Evolutionary conservation across 2,329 filamentous ascomycete genomes (phyloP).

Genomic region (Exophiala viscosa): DNA sequence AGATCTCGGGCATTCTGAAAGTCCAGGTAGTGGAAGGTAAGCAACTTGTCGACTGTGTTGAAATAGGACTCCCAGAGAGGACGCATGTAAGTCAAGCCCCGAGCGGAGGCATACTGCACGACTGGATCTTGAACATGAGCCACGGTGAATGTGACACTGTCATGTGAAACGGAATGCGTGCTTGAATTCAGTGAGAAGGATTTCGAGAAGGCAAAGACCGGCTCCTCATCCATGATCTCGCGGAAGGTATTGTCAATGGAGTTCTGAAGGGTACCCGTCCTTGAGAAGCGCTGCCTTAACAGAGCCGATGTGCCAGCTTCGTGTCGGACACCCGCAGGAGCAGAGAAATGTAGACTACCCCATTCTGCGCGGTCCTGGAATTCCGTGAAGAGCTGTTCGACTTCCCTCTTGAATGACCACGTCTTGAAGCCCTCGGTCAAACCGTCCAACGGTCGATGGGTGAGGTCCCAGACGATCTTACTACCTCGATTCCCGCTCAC

Average conservation of each 20-base stretch:
- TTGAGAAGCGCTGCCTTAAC: slow-evolving; percentile 67
- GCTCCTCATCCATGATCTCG: slow-evolving; percentile 70
- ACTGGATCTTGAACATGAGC: slow-evolving; percentile 74
- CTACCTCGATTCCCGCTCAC: slow-evolving; percentile 70
- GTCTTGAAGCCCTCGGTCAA: slow-evolving; percentile 40
- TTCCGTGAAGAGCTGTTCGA: slow-evolving; percentile 69
- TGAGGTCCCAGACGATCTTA: slow-evolving; percentile 66
- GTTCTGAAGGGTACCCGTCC: slow-evolving; percentile 63
- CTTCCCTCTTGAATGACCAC: slow-evolving; percentile 42
- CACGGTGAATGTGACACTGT: slow-evolving; percentile 67
- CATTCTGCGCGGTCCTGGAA: slow-evolving; percentile 72
- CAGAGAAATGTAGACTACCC: slow-evolving; percentile 76
- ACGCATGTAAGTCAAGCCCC: slow-evolving; percentile 72
- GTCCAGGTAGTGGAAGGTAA: slow-evolving; percentile 73
- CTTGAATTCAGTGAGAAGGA: slow-evolving; percentile 53
- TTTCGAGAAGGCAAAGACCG: slow-evolving; percentile 75
- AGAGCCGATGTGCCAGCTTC: slow-evolving; percentile 66
- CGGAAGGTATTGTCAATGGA: slow-evolving; percentile 64
- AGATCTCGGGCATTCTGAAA: slow-evolving; percentile 61
- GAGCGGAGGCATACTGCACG: slow-evolving; percentile 71
- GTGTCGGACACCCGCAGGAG: slow-evolving; percentile 62
- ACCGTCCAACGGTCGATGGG: slow-evolving; percentile 41
- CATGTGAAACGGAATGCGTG: slow-evolving; percentile 27
- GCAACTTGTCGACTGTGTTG: slow-evolving; percentile 56
- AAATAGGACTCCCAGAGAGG: slow-evolving; percentile 80